Evolutionary conservation across 73 alveolate genomes (phyloP), one percentile per base, ranked within the genome.

Genomic region (Blepharisma japonicum): DNA sequence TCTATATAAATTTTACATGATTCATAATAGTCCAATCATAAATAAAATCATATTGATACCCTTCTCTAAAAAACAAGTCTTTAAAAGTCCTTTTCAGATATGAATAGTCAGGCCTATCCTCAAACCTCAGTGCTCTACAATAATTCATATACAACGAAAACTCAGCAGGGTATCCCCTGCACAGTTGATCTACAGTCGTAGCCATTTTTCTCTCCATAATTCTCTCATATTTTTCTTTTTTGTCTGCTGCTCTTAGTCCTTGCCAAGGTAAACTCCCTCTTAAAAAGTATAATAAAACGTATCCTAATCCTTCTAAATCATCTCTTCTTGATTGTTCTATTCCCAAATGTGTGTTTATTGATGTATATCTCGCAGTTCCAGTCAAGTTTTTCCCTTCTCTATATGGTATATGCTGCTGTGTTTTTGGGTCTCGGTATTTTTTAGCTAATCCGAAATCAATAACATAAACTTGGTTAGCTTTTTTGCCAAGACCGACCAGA

Each of bases 141-240:
- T 94, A 91, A 79, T 90, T 92, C 81, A 92, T 45, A 70, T 90
- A 91, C 45, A 77, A 87, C 0, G 86, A 89, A 83, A 95, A 90
- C 83, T 92, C 96, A 55, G 83, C 82, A 3, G 99, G 98, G 18
- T 54, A 54, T 32, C 91, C 94, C 61, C 82, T 80, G 56, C 92
- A 88, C 71, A 91, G 76, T 46, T 78, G 87, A 71, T 80, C 93
- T 45, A 87, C 76, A 11, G 95, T 66, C 2, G 94, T 88, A 2
- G 91, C 68, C 86, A 79, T 67, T 71, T 91, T 91, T 84, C 81
- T 91, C 14, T 91, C 93, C 96, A 95, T 90, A 6, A 95, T 94
- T 72, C 83, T 68, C 68, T 84, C 89, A 66, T 90, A 88, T 78
- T 81, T 81, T 45, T 81, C 88, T 81, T 79, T 81, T 81, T 81